A percentile compares a stretch with the other conserved stretches of the same genome.
Conservation (phyloP, 1,284 basidiomycete species). For the Abortiporus biennis region DNA sequence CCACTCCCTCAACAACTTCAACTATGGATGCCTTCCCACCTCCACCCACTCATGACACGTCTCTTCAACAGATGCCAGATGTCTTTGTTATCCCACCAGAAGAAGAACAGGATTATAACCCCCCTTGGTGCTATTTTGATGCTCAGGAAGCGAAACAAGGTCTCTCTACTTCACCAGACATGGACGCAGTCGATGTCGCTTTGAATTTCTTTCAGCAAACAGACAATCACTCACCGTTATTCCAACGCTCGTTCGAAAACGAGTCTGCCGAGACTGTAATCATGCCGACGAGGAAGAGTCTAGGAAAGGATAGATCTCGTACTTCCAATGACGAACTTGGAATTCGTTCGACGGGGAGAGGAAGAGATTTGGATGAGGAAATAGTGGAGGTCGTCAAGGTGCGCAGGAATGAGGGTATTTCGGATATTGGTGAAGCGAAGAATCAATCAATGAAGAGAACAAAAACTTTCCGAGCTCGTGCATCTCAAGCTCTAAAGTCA, state of each 20-base stretch:
- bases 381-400: conserved; percentile 67
- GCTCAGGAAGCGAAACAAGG: conserved; percentile 30
- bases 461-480: conserved; percentile 50
- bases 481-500: conserved; percentile 55
- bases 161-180: conserved; percentile 31
- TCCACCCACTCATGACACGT: conserved; percentile 14
- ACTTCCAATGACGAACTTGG: conserved; percentile 9
- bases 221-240: conserved; percentile 27
- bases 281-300: conserved; percentile 22
- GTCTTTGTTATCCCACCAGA: conserved; percentile 68
- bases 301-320: conserved; percentile 13
- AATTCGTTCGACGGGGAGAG: conserved; percentile 18
- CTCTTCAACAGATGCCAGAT: conserved; percentile 37
- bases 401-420: conserved; percentile 35
- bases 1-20: conserved; percentile 13
- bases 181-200: conserved; percentile 36
- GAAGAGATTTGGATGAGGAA: conserved; percentile 36
- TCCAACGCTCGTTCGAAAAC: conserved; percentile 20
- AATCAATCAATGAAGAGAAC: conserved; percentile 32
- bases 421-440: conserved; percentile 19
- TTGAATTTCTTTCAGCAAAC: conserved; percentile 27
- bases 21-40: conserved; percentile 19
- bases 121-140: conserved; percentile 63
- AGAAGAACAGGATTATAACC: conserved; percentile 50
- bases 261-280: conserved; percentile 25